These are phyloP conservation scores for Biscogniauxia mediterranea DNA, from an alignment of 2,329 filamentous ascomycete genomes.

Conservation along the genomic window DNA sequence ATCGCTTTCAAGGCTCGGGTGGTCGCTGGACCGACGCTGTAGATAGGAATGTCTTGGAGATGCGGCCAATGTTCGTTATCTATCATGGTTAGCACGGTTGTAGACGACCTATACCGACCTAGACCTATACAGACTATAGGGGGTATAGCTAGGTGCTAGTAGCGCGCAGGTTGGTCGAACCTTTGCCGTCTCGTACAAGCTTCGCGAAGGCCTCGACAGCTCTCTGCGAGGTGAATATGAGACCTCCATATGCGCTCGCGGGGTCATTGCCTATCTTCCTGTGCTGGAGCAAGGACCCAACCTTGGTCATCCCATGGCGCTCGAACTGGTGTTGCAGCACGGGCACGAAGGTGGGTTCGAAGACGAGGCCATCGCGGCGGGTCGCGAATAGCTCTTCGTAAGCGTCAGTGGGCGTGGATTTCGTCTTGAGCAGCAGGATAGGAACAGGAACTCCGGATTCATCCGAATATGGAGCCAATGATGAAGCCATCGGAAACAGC, in stretches of 20 bases:
- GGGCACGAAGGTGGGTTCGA: conserved; percentile 69
- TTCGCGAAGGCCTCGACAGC: conserved; percentile 75
- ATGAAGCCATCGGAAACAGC: conserved; percentile 17
- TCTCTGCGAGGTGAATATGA: conserved; percentile 81
- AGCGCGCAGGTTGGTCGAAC: conserved; percentile 24
- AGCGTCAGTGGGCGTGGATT: conserved; percentile 66
- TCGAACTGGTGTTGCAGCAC: conserved; percentile 72
- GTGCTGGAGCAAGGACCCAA: conserved; percentile 50
- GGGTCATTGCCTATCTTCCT: conserved; percentile 39
- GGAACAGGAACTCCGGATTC: conserved; percentile 49
- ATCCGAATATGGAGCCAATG: conserved; percentile 4
- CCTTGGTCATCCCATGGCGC: conserved; percentile 52
- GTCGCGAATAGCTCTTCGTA: conserved; percentile 67
- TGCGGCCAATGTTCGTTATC: conserved; percentile 45
- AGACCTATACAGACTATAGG: no score
- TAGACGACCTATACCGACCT: conserved; percentile 22
- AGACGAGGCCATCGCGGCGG: conserved; percentile 41
- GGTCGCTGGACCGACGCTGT: conserved; percentile 80
- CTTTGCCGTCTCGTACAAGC: conserved; percentile 55
- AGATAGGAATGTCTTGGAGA: conserved; percentile 60
- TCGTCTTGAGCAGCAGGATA: conserved; percentile 75
- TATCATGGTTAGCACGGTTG: conserved; percentile 8
- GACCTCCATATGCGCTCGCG: conserved; percentile 61
- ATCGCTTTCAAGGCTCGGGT: conserved; percentile 67
- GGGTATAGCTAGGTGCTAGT: not conserved